These are phyloP conservation scores for Jatropha multifida DNA, from an alignment of 441 rosid species.

Conservation along the genomic window DNA sequence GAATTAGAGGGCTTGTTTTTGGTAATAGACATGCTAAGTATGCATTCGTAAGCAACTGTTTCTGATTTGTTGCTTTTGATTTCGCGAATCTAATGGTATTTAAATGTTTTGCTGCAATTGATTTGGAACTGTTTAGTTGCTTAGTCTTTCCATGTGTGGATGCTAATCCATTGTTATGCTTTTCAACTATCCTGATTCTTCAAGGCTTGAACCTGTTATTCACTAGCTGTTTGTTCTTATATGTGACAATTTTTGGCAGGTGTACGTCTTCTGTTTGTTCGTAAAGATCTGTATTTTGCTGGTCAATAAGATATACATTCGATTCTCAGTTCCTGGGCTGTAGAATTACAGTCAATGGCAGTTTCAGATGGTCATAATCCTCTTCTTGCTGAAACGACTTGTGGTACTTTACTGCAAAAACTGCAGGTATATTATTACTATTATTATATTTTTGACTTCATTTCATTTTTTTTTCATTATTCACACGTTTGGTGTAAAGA, in stretches of 20 bases:
- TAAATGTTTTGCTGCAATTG: background rate
- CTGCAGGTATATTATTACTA: conserved; percentile 59
- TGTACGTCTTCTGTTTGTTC: conserved; percentile 29
- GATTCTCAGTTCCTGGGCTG: background rate
- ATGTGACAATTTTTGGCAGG: conserved; percentile 19
- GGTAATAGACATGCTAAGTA: background rate
- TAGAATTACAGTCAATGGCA: conserved; percentile 47
- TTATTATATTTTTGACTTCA: background rate
- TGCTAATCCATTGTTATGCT: background rate
- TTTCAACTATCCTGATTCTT: background rate
- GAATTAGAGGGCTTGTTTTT: background rate
- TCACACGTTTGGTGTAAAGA: conserved; percentile 10
- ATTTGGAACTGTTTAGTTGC: background rate
- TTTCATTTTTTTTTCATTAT: background rate
- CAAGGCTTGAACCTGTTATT: background rate
- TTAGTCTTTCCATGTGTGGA: background rate
- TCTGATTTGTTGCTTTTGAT: background rate
- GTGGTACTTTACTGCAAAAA: conserved; percentile 82
- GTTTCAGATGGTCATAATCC: conserved; percentile 70
- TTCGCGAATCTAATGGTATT: background rate
- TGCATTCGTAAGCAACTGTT: background rate
- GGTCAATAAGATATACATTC: conserved; percentile 22
- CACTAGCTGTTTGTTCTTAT: conserved; percentile 14
- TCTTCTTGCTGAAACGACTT: conserved; percentile 82
- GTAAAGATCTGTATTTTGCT: conserved; percentile 15